Percentiles rank a stretch among this genome's conserved stretches.
Conservation (phyloP, 2,329 filamentous ascomycete species). For the Alternaria triticina region DNA sequence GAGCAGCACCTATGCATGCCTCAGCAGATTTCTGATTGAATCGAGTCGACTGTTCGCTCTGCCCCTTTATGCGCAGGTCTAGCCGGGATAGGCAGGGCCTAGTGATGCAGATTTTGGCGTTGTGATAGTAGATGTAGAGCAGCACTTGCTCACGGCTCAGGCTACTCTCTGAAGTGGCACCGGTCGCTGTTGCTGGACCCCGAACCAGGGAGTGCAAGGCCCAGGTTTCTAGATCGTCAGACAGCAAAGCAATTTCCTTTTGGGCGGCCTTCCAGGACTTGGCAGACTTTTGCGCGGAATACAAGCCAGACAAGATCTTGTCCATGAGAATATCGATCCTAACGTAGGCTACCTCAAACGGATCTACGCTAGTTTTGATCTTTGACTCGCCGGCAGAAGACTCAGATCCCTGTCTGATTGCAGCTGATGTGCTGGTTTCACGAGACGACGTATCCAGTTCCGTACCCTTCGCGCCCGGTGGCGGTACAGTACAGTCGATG, state of each 20-base stretch:
- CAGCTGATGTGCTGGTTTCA: neutral
- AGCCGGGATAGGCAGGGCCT: slow-evolving; percentile 48
- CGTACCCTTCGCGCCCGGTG: slow-evolving; percentile 3
- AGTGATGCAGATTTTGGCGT: slow-evolving; percentile 44
- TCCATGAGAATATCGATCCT: slow-evolving; percentile 22
- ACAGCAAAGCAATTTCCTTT: slow-evolving; percentile 29
- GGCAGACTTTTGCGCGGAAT: slow-evolving; percentile 40
- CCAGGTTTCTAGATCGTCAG: slow-evolving; percentile 39
- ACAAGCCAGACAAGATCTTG: slow-evolving; percentile 30
- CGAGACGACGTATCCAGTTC: slow-evolving; percentile 5
- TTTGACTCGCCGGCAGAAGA: neutral
- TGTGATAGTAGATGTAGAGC: slow-evolving; percentile 40
- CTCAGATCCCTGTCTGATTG: neutral
- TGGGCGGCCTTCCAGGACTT: slow-evolving; percentile 41
- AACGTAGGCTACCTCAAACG: slow-evolving; percentile 9
- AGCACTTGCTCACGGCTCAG: slow-evolving; percentile 21
- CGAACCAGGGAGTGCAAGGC: slow-evolving; percentile 27
- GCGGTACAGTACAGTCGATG: slow-evolving; percentile 38
- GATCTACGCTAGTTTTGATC: neutral
- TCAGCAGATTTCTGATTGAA: slow-evolving; percentile 41
- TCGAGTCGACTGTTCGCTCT: slow-evolving; percentile 34
- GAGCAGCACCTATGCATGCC: slow-evolving; percentile 45
- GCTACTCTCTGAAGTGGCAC: neutral
- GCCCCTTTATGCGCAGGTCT: slow-evolving; percentile 39
- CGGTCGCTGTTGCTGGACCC: slow-evolving; percentile 3